phyloP scores from a whole-genome alignment of 2,329 filamentous ascomycete species.

The Ascochyta lentis region DNA sequence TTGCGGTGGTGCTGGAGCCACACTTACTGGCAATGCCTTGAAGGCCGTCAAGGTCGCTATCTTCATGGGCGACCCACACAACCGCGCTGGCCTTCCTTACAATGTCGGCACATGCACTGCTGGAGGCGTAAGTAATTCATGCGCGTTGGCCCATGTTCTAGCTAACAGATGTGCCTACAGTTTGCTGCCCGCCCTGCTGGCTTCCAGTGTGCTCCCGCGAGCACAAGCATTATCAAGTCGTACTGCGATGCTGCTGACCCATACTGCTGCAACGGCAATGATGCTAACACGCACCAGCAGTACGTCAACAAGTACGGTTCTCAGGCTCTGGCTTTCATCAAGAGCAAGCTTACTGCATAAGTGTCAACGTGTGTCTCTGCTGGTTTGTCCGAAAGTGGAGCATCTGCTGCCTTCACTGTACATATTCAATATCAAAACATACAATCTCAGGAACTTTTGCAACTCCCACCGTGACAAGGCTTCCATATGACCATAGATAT shows the following conservation, averaged over 20 bases:
- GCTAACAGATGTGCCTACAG: constrained; percentile 46
- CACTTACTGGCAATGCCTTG: constrained; percentile 58
- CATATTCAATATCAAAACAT: constrained; percentile 7
- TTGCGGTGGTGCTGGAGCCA: constrained; percentile 61
- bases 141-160: background rate
- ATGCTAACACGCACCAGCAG: constrained; percentile 66
- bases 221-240: constrained; percentile 63
- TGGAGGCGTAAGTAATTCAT: constrained; percentile 59
- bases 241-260: constrained; percentile 71
- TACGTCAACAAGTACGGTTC: constrained; percentile 68
- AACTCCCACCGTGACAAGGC: background rate
- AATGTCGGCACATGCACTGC: constrained; percentile 67
- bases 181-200: constrained; percentile 66
- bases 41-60: constrained; percentile 68
- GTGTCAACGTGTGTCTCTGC: background rate
- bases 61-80: constrained; percentile 69
- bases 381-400: background rate
- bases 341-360: constrained; percentile 57
- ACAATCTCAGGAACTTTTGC: background rate
- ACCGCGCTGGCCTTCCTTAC: constrained; percentile 62
- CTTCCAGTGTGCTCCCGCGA: constrained; percentile 62
- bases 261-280: constrained; percentile 70
- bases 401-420: constrained; percentile 5
- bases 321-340: constrained; percentile 66
- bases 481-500: too few relatives aligned